Percentiles rank a stretch among this genome's conserved stretches.
Conservation (phyloP, 495 filamentous ascomycete species). For the Hypoxylon crocopeplum region DNA sequence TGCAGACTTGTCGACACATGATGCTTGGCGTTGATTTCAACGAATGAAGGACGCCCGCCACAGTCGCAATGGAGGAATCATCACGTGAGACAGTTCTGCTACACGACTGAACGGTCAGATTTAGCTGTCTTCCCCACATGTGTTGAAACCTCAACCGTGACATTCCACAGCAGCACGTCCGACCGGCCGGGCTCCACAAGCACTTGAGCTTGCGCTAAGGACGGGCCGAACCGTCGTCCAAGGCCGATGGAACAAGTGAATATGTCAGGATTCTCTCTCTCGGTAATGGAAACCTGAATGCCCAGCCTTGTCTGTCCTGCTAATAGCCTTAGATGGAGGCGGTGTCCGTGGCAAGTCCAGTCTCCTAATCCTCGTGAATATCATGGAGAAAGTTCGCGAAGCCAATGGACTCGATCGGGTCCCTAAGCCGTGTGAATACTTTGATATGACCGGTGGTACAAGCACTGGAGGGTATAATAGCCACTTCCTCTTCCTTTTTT, state of each 20-base stretch:
- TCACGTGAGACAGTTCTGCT: too few species aligned
- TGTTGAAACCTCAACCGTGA: too few species aligned
- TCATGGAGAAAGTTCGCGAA: conserved; percentile 36
- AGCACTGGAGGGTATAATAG: conserved; percentile 42
- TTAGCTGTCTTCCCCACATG: too few species aligned
- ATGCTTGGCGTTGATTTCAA: too few species aligned
- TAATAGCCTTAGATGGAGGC: conserved; percentile 38
- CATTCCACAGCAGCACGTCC: too few species aligned
- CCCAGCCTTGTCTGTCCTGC: neutral
- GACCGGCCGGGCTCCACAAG: too few species aligned
- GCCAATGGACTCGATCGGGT: conserved; percentile 14
- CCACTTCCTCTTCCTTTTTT: neutral
- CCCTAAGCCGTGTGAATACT: conserved; percentile 42
- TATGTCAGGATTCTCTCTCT: conserved; percentile 9
- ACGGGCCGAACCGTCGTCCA: neutral
- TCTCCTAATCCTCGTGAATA: conserved; percentile 41
- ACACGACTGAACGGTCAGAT: too few species aligned
- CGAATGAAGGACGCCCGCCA: too few species aligned
- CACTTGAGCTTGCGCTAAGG: neutral
- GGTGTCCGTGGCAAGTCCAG: conserved; percentile 46
- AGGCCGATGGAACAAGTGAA: neutral
- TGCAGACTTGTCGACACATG: too few species aligned
- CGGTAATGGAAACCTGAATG: conserved; percentile 3
- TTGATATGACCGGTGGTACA: conserved; percentile 46
- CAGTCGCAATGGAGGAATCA: too few species aligned